phyloP scores from a whole-genome alignment of 768 basidiomycete species.

The Cystoderma amianthinum region DNA sequence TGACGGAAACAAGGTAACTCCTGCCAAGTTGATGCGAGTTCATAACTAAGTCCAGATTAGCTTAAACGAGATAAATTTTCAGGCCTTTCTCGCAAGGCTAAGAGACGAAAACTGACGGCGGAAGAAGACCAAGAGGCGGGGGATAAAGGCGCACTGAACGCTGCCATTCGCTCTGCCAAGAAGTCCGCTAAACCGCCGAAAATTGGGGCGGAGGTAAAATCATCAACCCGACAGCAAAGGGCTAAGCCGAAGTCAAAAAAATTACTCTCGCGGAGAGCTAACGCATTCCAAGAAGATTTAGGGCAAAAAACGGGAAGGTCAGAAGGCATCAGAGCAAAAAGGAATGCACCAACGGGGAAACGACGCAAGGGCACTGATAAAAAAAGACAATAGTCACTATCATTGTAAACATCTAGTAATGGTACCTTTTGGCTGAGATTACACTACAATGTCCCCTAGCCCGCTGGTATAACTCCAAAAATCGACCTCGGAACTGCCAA shows the following conservation, averaged over 20 bases:
- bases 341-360: conserved; percentile 42
- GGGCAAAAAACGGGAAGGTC: conserved; percentile 31
- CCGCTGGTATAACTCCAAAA: conserved; percentile 60
- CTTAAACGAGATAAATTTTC: conserved; percentile 72
- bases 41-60: conserved; percentile 23
- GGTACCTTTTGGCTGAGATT: no score
- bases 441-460: no score
- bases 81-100: conserved; percentile 82
- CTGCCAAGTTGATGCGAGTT: conserved; percentile 3
- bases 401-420: no score
- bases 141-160: conserved; percentile 47
- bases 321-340: conserved; percentile 64
- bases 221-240: conserved; percentile 21
- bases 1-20: conserved; percentile 33
- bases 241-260: conserved; percentile 27
- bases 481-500: conserved; percentile 38
- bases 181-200: conserved; percentile 67
- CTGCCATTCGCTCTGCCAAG: conserved; percentile 85
- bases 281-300: conserved; percentile 56
- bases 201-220: conserved; percentile 45
- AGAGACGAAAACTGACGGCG: conserved; percentile 80
- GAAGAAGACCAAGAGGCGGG: conserved; percentile 69
- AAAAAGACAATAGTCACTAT: conserved; percentile 42
- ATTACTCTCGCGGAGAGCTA: conserved; percentile 18
- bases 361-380: conserved; percentile 27